These are phyloP conservation scores for Ottelia alismoides DNA, from an alignment of 106 monocot species.

Conservation along the genomic window DNA sequence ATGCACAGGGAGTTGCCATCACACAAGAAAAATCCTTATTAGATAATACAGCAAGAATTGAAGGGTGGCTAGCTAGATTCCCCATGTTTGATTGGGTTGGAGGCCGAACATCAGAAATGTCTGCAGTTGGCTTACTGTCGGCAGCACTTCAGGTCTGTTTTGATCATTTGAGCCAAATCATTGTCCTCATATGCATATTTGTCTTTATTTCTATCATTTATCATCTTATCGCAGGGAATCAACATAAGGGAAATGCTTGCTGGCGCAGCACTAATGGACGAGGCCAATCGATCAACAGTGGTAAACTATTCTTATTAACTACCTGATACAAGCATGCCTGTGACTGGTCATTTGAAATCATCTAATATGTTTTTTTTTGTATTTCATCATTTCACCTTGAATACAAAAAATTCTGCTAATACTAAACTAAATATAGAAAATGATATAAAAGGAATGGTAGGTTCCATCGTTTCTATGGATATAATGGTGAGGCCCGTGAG, in stretches of 20 bases:
- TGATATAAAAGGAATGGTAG: no score
- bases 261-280: slow-evolving; percentile 93
- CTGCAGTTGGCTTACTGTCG: slow-evolving; percentile 93
- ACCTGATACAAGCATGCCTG: no score
- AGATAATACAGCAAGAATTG: slow-evolving; percentile 97
- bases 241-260: slow-evolving; percentile 91
- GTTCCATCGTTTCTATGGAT: no score
- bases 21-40: slow-evolving; percentile 92
- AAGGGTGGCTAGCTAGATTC: slow-evolving; percentile 94
- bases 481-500: no score
- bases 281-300: slow-evolving; percentile 70
- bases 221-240: slow-evolving; percentile 48
- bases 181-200: slow-evolving; percentile 1
- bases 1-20: slow-evolving; percentile 87
- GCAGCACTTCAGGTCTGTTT: slow-evolving; percentile 80
- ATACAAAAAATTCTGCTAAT: neutral
- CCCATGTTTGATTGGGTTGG: slow-evolving; percentile 99
- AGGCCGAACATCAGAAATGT: slow-evolving; percentile 99
- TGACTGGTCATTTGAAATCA: slow-evolving; percentile 3
- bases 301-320: no score
- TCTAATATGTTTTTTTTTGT: no score
- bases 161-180: neutral
- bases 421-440: no score
- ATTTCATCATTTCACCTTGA: neutral
- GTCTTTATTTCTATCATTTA: slow-evolving; percentile 1